These are phyloP conservation scores for Porphyrellus cyaneotinctus DNA, from an alignment of 768 basidiomycete genomes.

Conservation along the genomic window DNA sequence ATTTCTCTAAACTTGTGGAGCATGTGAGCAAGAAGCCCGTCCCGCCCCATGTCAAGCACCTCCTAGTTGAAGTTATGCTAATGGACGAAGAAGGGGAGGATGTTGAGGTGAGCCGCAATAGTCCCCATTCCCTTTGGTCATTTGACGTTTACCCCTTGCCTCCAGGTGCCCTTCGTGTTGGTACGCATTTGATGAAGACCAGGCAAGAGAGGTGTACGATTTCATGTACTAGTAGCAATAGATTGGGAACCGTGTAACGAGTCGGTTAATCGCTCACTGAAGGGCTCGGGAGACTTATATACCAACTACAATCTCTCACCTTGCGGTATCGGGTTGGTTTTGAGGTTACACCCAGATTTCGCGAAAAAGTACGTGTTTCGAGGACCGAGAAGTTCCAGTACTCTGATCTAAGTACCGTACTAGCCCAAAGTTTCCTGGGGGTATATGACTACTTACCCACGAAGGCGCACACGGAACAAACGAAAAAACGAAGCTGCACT, in stretches of 20 bases:
- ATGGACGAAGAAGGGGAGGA: constrained; percentile 91
- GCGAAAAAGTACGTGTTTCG: neutral
- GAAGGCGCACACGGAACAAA: constrained; percentile 19
- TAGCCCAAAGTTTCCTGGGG: constrained; percentile 7
- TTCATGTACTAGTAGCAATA: constrained; percentile 11
- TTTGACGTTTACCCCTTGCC: constrained; percentile 3
- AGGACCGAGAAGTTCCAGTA: constrained; percentile 12
- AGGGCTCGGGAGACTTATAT: no score
- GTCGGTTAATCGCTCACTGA: neutral
- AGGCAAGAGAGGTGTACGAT: neutral
- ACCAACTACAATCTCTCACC: no score
- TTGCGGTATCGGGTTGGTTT: no score
- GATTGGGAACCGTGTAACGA: neutral
- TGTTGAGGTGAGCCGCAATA: constrained; percentile 68
- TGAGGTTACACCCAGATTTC: neutral
- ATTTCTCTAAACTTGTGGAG: constrained; percentile 88
- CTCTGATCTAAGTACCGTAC: constrained; percentile 19
- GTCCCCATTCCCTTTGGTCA: neutral
- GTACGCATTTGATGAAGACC: constrained; percentile 48
- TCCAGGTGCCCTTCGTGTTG: constrained; percentile 79
- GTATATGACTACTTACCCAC: constrained; percentile 47
- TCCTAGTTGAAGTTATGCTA: constrained; percentile 93
- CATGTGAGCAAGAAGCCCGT: constrained; percentile 93
- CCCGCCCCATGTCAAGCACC: constrained; percentile 73
- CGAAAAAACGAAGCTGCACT: constrained; percentile 23